Base-by-base conservation (phyloP, 352 stramenopile species). In the Phytophthora tubulina region DNA sequence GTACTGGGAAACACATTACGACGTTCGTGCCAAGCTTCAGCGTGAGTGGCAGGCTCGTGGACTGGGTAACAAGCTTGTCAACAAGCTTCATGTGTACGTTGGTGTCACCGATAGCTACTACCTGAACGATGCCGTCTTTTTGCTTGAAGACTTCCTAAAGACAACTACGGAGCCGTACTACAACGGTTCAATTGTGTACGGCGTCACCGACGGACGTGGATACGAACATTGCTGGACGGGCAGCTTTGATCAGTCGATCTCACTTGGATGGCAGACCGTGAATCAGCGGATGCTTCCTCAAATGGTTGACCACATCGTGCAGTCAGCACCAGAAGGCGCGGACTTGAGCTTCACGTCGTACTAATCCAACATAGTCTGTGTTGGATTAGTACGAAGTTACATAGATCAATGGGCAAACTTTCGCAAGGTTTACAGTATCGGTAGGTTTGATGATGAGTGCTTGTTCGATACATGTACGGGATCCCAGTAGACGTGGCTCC, bases 211-310 rank as follows among this genome's bases (percentile, higher is more conserved):
- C 39, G 85, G 85, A 52, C 88, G 87, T 41, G 85, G 85, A 6
- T 93, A 80, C 51, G 85, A 91, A 73, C 85, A 93, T 70, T 93
- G 85, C 79, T 93, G 85, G 85, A 93, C 83, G 0, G 85, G 85
- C 21, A 89, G 80, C 76, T 90, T 81, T 49, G 83, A 93, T 52
- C 68, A 91, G 73, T 86, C 83, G 33, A 74, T 93, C n/a, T 82
- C 70, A 31, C 87, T 91, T 63, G 85, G 76, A 35, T 91, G 84
- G 81, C 79, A 88, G 61, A 93, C 85, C 41, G 78, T 93, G 15
- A 93, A 93, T 73, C 82, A 91, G 66, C 85, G 85, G 52, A 93
- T 93, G 63, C 63, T 91, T 30, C 82, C 83, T 4, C 67, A 82
- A 50, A 91, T 93, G 85, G 69, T 90, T 2, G 75, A 88, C 41